Evolutionary conservation across 148 eudicot species (phyloP), one percentile per base, ranked within the genome.

Genomic region (Drosera capensis): DNA sequence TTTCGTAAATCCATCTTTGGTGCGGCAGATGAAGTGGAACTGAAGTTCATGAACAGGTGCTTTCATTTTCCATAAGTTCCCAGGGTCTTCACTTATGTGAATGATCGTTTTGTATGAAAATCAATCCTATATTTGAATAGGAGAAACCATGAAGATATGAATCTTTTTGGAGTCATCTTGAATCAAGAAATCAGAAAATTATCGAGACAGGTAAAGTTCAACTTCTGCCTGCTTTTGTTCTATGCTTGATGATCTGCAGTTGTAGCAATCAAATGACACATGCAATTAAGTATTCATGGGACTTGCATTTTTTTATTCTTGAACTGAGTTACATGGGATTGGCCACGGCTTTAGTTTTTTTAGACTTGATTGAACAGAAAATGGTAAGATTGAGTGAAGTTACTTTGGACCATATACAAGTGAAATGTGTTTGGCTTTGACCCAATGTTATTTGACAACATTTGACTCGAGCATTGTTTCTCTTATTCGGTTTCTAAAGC

Each of bases 11-110:
- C 65, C 41, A 82, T 82, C 34, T 82, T 87, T 66, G 96, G 96
- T 55, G 85, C 72, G 22, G 96, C 94, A 42, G 94, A 87, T 66
- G 96, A 82, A 72, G 60, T 77, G 43, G 96, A 87, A 64, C 43
- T 87, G 70, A 87, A 70, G 78, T 87, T 87, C 48, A 68, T 87
- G 62, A 74, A 82, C 74, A 87, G 90, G 96, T 82, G 50, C 26
- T 54, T 31, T n/a, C 6, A 16, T 43, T 24, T 25, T 39, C 12
- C 5, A 30, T 30, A 5, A 25, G 34, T 22, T 31, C 1, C 8
- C 1, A 14, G 20, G 3, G 8, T 39, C 15, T 39, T 47, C 30
- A 21, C 25, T 23, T 59, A 45, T 12, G 9, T 11, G 1, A 43
- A 20, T 63, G 13, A 31, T n/a, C n/a, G 20, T 8, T 46, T 47